These are phyloP conservation scores for Suhomyces coccinellae DNA, from an alignment of 1,139 yeast genomes.

Conservation along the genomic window DNA sequence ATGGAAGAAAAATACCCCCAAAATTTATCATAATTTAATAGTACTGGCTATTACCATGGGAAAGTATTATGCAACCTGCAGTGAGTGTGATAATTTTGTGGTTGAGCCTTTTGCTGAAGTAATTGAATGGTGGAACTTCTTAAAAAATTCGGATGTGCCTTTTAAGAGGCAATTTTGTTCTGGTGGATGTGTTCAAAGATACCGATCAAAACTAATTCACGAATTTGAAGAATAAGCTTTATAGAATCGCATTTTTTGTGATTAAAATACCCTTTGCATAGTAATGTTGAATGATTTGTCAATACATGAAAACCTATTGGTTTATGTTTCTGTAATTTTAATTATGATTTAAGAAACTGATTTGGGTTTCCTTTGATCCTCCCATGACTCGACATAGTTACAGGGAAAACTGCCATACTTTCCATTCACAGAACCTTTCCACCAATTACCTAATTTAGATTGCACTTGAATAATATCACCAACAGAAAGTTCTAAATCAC, in stretches of 20 bases:
- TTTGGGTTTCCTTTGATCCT: neutral
- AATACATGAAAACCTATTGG: neutral
- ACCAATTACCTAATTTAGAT: constrained; percentile 52
- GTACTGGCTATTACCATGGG: constrained; percentile 47
- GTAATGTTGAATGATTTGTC: neutral
- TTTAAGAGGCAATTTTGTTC: constrained; percentile 48
- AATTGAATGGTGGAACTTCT: constrained; percentile 63
- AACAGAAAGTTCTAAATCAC: constrained; percentile 49
- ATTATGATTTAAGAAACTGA: neutral
- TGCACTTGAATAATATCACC: constrained; percentile 53
- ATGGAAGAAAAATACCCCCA: constrained; percentile 45
- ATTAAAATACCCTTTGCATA: neutral
- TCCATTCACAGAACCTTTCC: constrained; percentile 58
- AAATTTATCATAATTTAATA: constrained; percentile 36
- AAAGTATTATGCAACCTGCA: constrained; percentile 49
- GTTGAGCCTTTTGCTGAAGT: constrained; percentile 55
- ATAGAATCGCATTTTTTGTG: neutral
- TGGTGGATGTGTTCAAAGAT: constrained; percentile 39
- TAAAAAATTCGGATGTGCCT: constrained; percentile 41
- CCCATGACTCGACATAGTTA: constrained; percentile 42
- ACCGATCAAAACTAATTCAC: constrained; percentile 7
- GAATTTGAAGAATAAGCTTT: constrained; percentile 10
- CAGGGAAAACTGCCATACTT: constrained; percentile 54
- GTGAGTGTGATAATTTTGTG: constrained; percentile 44
- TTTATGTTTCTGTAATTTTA: neutral